Base-by-base conservation (phyloP, 2,329 filamentous ascomycete species). In the Metarhizium guizhouense region DNA sequence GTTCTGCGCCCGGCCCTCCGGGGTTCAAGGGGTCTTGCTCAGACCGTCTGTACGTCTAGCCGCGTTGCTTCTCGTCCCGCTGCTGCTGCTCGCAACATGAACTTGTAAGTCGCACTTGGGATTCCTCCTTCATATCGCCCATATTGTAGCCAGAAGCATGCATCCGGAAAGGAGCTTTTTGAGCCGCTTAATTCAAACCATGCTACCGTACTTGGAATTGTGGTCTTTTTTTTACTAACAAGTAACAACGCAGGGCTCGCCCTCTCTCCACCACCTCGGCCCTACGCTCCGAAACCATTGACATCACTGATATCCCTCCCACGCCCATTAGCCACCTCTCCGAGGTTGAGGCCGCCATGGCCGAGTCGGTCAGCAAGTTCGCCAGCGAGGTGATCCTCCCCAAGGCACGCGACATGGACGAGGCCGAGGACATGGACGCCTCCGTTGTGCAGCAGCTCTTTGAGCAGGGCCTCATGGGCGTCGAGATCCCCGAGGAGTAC, bases 401-500 rank as follows among this genome's bases (percentile, higher is more conserved):
- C 54, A 93, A 91, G 71, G 92, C 90, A 11, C 88, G 94, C 56
- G 92, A 95, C 18, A 99, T 99, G 94, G 94, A 99, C 70, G 94
- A 99, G 79, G 86, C 87, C 34, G 94, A 99, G 78, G 74, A 81
- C 56, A 97, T 99, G 94, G 94, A 97, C 70, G 85, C 90, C 0
- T 70, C 80, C 1, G 74, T 99, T 7, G 87, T 99, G 6, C 91
- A 96, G 76, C 88, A 94, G 74, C 82, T 96, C 53, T 99, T 99
- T 66, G 94, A 99, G 77, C 92, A 97, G 70, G 94, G 94, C 0
- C 78, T 99, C 52, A 99, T 99, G 94, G 88, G 91, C 59, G 82
- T 99, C 61, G 94, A 99, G 76, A 96, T 99, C 56, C 93, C 94
- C 16, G 94, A 99, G 73, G 92, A 96, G 72, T 99, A 87, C 69